These are phyloP conservation scores for Cladosporium sp. DNA, from an alignment of 2,329 filamentous ascomycete species.

Conservation along the genomic window DNA sequence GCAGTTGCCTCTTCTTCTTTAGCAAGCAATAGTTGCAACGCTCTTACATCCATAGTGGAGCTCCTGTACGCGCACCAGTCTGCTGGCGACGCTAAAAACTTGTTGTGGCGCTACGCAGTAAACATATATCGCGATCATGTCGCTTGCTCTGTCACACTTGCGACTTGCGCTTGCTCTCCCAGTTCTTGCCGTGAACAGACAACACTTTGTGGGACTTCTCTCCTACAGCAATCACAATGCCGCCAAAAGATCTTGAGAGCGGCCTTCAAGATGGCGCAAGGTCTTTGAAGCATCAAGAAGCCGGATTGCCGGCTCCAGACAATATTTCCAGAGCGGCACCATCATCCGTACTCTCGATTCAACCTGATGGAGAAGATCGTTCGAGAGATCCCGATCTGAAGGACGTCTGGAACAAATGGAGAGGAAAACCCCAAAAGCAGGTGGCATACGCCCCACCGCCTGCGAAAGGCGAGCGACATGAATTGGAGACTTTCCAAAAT, in stretches of 20 bases:
- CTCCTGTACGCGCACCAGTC: background rate
- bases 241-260: background rate
- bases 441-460: background rate
- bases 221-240: background rate
- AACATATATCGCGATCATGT: background rate
- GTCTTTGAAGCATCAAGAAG: background rate
- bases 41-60: constrained; percentile 1
- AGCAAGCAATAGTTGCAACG: constrained; percentile 11
- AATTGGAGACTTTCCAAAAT: constrained; percentile 9
- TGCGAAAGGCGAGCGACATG: background rate
- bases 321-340: background rate
- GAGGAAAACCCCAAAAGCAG: background rate
- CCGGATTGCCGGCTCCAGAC: background rate
- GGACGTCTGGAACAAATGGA: constrained; percentile 7
- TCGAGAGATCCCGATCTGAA: background rate
- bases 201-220: too few species aligned
- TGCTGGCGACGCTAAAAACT: background rate
- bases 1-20: background rate
- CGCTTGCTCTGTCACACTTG: background rate
- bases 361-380: background rate
- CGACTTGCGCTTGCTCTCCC: background rate
- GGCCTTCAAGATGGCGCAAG: background rate
- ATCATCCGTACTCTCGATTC: background rate
- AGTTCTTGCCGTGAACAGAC: background rate
- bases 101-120: background rate